Conservation (phyloP, 2,329 filamentous ascomycete genomes). For the Trichophyton rubrum region DNA sequence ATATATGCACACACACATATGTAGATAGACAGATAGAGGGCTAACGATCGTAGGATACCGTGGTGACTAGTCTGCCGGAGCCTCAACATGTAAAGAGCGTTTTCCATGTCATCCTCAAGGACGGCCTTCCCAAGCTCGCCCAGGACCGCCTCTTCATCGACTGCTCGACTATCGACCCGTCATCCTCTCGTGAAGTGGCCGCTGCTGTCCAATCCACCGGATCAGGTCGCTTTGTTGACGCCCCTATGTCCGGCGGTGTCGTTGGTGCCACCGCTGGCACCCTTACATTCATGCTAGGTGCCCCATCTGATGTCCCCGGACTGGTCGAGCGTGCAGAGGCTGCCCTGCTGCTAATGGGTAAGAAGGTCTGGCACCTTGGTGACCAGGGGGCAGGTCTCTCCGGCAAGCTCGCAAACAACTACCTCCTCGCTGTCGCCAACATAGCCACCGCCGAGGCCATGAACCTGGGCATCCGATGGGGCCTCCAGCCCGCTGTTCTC, state of each 20-base stretch:
- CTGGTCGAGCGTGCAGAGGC: constrained; percentile 54
- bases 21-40: background rate
- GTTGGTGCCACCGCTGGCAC: constrained; percentile 80
- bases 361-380: constrained; percentile 74
- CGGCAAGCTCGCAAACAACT: constrained; percentile 95
- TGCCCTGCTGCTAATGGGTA: constrained; percentile 70
- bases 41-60: constrained; percentile 50
- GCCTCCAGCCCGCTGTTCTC: constrained; percentile 53
- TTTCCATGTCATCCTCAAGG: constrained; percentile 61
- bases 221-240: constrained; percentile 74
- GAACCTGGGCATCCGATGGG: constrained; percentile 53
- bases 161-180: constrained; percentile 89
- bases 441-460: constrained; percentile 57
- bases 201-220: constrained; percentile 52
- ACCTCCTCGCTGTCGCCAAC: constrained; percentile 87
- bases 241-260: constrained; percentile 92
- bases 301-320: constrained; percentile 35
- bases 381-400: constrained; percentile 72
- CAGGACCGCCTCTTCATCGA: constrained; percentile 76
- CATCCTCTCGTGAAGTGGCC: constrained; percentile 67
- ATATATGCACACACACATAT: background rate
- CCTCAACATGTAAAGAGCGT: constrained; percentile 76
- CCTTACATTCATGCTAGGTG: constrained; percentile 91
- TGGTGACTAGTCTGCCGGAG: constrained; percentile 82
- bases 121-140: constrained; percentile 40